phyloP scores from a whole-genome alignment of 192 early-diverging fungal genomes.

The Backusella psychrophila region DNA sequence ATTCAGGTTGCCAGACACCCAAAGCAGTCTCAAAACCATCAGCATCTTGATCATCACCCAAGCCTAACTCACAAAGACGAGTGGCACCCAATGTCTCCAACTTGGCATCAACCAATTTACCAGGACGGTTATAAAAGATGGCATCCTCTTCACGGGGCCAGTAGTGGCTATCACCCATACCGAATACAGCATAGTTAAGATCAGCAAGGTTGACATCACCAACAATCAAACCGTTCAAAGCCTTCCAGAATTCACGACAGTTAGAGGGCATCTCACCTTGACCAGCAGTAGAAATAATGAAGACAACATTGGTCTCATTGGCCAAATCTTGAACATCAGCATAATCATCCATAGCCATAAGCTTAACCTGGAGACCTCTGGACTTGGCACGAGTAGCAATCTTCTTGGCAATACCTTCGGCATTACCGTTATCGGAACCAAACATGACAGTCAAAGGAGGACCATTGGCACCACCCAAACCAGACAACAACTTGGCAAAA shows the following conservation, averaged over 20 bases:
- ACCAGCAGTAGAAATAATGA: constrained; percentile 85
- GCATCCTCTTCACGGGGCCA: constrained; percentile 92
- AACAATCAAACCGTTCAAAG: constrained; percentile 56
- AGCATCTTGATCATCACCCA: constrained; percentile 93
- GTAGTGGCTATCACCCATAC: constrained; percentile 93
- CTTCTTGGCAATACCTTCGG: constrained; percentile 78
- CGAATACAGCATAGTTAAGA: constrained; percentile 81
- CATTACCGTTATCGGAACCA: constrained; percentile 91
- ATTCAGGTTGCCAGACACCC: constrained; percentile 69
- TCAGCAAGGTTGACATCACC: constrained; percentile 60
- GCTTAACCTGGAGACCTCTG: constrained; percentile 76
- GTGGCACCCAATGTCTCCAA: constrained; percentile 74
- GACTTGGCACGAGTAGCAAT: constrained; percentile 79
- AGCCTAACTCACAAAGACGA: constrained; percentile 61
- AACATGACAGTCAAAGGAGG: constrained; percentile 84
- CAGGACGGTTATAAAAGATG: constrained; percentile 89
- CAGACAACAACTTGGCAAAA: constrained; percentile 65
- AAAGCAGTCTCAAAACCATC: constrained; percentile 89
- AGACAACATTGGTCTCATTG: constrained; percentile 74
- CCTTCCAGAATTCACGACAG: constrained; percentile 85
- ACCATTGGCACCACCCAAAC: constrained; percentile 57
- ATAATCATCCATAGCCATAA: constrained; percentile 82
- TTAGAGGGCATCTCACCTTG: constrained; percentile 97
- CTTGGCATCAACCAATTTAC: constrained; percentile 81
- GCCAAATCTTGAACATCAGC: constrained; percentile 74